phyloP scores from a whole-genome alignment of 225 moss, liverwort and hornwort genomes.

The Physcomitrellopsis africana region DNA sequence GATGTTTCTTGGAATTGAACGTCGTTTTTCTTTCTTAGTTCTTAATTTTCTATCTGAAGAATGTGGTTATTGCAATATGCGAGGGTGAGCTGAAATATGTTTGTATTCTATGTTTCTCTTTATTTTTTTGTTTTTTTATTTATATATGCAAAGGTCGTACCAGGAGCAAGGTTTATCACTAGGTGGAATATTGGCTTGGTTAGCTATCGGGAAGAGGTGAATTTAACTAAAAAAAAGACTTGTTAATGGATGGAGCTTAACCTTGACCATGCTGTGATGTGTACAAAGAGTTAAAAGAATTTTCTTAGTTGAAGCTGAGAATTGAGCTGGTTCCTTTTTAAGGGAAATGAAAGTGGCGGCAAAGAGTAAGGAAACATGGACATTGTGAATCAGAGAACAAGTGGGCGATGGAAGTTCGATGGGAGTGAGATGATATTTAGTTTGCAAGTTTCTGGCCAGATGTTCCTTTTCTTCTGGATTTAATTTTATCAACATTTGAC shows the following conservation, averaged over 20 bases:
- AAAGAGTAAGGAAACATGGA: conserved; percentile 12
- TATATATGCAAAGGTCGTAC: neutral
- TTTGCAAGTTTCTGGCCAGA: neutral
- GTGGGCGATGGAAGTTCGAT: neutral
- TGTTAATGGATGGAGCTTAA: neutral
- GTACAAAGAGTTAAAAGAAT: conserved; percentile 2
- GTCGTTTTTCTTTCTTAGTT: too few relatives aligned
- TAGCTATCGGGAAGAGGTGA: neutral
- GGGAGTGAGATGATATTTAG: neutral
- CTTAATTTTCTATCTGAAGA: neutral
- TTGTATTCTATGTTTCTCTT: neutral
- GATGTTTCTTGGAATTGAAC: too few relatives aligned
- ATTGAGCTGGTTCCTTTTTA: neutral
- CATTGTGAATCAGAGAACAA: neutral
- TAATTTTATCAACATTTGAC: neutral
- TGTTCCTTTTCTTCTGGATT: neutral
- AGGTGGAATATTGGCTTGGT: neutral
- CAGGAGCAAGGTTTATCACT: neutral
- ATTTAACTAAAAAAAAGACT: neutral
- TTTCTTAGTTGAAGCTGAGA: neutral
- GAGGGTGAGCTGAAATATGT: neutral
- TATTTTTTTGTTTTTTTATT: neutral
- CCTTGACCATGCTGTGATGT: neutral
- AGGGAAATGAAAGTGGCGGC: conserved; percentile 19
- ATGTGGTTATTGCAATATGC: neutral